Evolutionary conservation across 2,329 filamentous ascomycete genomes (phyloP), one percentile per base, ranked within the genome.

Genomic region (Spiromastix sp.): DNA sequence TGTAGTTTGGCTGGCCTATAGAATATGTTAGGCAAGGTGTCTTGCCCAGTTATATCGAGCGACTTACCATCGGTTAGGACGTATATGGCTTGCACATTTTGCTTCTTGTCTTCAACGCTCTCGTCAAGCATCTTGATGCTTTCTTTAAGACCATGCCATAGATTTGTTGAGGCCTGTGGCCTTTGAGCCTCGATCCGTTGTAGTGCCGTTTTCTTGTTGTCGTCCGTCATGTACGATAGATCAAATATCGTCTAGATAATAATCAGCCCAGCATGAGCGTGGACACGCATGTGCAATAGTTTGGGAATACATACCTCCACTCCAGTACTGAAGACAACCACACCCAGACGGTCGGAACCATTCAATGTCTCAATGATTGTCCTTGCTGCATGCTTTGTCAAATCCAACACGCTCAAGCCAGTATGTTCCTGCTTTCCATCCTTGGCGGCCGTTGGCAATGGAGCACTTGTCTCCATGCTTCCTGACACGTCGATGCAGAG

Each of bases 401-500:
- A 60, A 43, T 79, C 75, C 15, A 79, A 50, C 2, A 77, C 62
- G 0, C 66, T 69, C 1, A 77, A 54, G 0, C 72, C 72, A 1
- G 64, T 64, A 13, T 61, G 48, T 42, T 76, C 70, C 18, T 41
- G 45, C 21, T 49, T 36, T 20, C 42, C 44, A n/a, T 36, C 32
- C 11, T 53, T 47, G 11, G 48, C 48, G 7, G 47, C 47, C n/a
- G 37, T 39, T 0, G 71, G 68, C 0, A 69, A 59, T 0, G 67
- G 68, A 1, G 73, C 73, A 2, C 53, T 44, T 0, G 40, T 34
- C 1, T 39, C 33, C 74, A 79, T 79, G 52, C 72, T 77, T 0
- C 59, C 63, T 0, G 74, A 79, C 10, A 77, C 62, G 47, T 79
- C 74, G 36, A 79, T 75, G 11, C 73, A 72, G 2, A 79, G 61